These are phyloP conservation scores for Euphorbia tirucalli DNA, from an alignment of 345 rosid species.

Conservation along the genomic window DNA sequence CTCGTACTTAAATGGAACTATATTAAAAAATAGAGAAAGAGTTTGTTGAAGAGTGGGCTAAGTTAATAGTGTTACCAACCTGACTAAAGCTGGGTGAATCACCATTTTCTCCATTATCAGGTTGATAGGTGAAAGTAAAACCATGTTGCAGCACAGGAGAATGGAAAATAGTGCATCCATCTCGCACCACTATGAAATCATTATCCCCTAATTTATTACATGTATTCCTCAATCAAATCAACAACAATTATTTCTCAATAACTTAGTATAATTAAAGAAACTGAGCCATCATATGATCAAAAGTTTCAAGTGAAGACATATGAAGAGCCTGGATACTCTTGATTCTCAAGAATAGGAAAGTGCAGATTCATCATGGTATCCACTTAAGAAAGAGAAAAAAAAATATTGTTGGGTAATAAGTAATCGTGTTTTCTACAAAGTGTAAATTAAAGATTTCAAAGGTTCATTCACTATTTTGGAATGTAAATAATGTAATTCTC, in stretches of 20 bases:
- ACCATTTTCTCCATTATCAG: constrained; percentile 73
- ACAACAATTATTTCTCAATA: neutral
- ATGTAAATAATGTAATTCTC: neutral
- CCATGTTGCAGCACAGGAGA: constrained; percentile 97
- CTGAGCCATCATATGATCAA: constrained; percentile 1
- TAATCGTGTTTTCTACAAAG: neutral
- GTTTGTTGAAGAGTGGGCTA: too few relatives aligned
- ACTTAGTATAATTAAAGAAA: neutral
- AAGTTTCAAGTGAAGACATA: neutral
- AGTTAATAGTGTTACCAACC: too few relatives aligned
- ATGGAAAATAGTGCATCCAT: constrained; percentile 83
- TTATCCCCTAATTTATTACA: constrained; percentile 91
- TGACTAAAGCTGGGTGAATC: constrained; percentile 97
- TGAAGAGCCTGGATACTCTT: neutral
- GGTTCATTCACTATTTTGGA: neutral
- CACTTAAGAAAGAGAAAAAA: neutral
- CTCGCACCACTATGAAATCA: constrained; percentile 95
- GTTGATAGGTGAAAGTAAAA: constrained; percentile 92
- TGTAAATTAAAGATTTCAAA: neutral
- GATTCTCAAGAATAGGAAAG: neutral
- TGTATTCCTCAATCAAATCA: constrained; percentile 46
- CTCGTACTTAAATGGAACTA: too few relatives aligned
- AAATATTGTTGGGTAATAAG: neutral
- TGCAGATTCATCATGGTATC: neutral
- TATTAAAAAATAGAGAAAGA: too few relatives aligned